phyloP scores from a whole-genome alignment of 2,329 filamentous ascomycete species.

The Leptographium galeiforme region DNA sequence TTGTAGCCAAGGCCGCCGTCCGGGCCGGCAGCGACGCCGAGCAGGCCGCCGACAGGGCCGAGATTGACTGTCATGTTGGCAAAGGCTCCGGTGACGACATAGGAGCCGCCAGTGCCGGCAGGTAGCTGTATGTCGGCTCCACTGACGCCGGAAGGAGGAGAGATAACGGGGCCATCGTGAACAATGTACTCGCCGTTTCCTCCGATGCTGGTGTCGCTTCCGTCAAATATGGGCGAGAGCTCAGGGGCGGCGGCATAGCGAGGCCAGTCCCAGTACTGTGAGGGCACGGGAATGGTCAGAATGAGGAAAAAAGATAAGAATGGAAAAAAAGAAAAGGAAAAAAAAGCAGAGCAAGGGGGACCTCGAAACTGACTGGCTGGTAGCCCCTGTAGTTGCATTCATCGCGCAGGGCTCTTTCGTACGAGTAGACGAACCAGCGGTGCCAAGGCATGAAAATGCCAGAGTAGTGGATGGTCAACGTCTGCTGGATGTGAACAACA shows the following conservation, averaged over 20 bases:
- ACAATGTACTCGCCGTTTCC: conserved; percentile 27
- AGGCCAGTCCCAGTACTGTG: conserved; percentile 35
- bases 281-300: no score
- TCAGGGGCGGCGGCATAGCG: conserved; percentile 28
- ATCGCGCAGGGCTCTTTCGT: conserved; percentile 18
- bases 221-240: conserved; percentile 37
- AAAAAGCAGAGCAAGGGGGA: no score
- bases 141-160: conserved; percentile 15
- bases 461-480: conserved; percentile 10
- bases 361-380: conserved; percentile 12
- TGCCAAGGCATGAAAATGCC: conserved; percentile 23
- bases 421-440: conserved; percentile 19
- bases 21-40: conserved; percentile 10
- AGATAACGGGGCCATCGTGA: conserved; percentile 18
- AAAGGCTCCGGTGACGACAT: conserved; percentile 31
- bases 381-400: conserved; percentile 17
- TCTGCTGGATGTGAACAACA: conserved; percentile 10
- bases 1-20: conserved; percentile 21
- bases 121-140: conserved; percentile 15
- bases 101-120: conserved; percentile 37
- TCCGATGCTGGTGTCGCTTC: conserved; percentile 29
- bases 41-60: conserved; percentile 17
- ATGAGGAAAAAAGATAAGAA: no score
- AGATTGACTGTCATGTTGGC: conserved; percentile 22
- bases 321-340: background rate